phyloP scores from a whole-genome alignment of 208 protist species.

The Naegleria fowleri region DNA sequence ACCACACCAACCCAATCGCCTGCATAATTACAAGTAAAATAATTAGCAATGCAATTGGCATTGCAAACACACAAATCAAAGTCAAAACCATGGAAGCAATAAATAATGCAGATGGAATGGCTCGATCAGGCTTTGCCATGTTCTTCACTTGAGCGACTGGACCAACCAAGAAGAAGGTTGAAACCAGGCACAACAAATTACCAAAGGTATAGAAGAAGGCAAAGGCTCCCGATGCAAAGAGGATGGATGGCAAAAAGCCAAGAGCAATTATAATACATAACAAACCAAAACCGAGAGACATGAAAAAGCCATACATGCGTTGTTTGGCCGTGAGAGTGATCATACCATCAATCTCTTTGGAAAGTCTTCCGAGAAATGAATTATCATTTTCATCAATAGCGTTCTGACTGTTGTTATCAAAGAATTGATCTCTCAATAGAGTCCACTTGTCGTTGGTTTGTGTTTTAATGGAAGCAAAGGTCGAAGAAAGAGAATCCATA shows the following conservation, averaged over 20 bases:
- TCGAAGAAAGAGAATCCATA: neutral
- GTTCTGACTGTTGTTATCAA: neutral
- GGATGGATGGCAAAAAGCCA: conserved; percentile 55
- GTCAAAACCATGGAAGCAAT: conserved; percentile 60
- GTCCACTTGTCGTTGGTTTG: neutral
- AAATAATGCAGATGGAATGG: conserved; percentile 61
- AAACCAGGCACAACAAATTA: conserved; percentile 68
- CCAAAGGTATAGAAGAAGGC: conserved; percentile 77
- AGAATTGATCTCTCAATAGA: neutral
- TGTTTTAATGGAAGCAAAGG: neutral
- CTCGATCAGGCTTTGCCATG: conserved; percentile 64
- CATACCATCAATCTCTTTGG: conserved; percentile 52
- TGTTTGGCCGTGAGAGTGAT: conserved; percentile 65
- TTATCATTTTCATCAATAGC: neutral
- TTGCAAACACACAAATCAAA: conserved; percentile 58
- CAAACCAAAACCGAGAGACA: conserved; percentile 68
- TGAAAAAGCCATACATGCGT: conserved; percentile 68
- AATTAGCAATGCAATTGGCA: conserved; percentile 50
- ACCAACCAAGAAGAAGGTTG: conserved; percentile 78
- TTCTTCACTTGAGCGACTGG: conserved; percentile 55
- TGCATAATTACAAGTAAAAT: conserved; percentile 7
- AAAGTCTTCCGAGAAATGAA: neutral
- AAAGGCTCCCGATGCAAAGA: conserved; percentile 70
- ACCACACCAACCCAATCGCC: conserved; percentile 63
- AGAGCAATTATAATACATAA: conserved; percentile 62